Evolutionary conservation across 305 asterid genomes (phyloP).

Genomic region (Fraxinus paxiana): DNA sequence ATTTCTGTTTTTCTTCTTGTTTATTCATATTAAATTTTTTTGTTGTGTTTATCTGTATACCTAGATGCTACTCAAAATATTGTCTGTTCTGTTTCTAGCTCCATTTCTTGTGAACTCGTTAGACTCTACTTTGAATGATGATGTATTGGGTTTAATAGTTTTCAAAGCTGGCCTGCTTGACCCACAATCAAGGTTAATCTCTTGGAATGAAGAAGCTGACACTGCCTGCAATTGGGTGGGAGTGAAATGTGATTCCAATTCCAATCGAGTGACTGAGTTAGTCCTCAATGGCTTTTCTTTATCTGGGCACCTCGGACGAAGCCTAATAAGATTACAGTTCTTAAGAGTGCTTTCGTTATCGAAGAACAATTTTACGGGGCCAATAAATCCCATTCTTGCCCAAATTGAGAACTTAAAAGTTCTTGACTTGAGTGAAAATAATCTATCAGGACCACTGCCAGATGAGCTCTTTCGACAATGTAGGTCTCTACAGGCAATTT

Average conservation of each 20-base stretch:
- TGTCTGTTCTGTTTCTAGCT: constrained; percentile 21
- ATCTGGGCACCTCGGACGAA: constrained; percentile 70
- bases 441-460: constrained; percentile 52
- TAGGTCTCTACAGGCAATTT: constrained; percentile 47
- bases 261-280: constrained; percentile 62
- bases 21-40: not conserved
- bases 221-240: constrained; percentile 69
- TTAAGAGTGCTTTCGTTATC: constrained; percentile 52
- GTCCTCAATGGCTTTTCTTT: constrained; percentile 52
- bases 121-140: constrained; percentile 68
- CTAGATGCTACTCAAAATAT: not conserved
- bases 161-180: constrained; percentile 68
- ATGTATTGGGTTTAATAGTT: constrained; percentile 74
- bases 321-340: constrained; percentile 48
- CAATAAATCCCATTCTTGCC: constrained; percentile 44
- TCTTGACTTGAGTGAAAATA: constrained; percentile 61
- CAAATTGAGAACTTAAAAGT: constrained; percentile 43
- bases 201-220: constrained; percentile 80
- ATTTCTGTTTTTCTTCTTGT: constrained; percentile 7
- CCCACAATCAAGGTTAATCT: constrained; percentile 53
- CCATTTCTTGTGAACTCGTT: constrained; percentile 34
- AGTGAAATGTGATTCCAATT: constrained; percentile 51
- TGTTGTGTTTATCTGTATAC: not conserved
- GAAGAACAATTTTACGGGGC: constrained; percentile 60
- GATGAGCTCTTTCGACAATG: constrained; percentile 60